Conservation (phyloP, 2,329 filamentous ascomycete species). For the Bipolaris victoriae region DNA sequence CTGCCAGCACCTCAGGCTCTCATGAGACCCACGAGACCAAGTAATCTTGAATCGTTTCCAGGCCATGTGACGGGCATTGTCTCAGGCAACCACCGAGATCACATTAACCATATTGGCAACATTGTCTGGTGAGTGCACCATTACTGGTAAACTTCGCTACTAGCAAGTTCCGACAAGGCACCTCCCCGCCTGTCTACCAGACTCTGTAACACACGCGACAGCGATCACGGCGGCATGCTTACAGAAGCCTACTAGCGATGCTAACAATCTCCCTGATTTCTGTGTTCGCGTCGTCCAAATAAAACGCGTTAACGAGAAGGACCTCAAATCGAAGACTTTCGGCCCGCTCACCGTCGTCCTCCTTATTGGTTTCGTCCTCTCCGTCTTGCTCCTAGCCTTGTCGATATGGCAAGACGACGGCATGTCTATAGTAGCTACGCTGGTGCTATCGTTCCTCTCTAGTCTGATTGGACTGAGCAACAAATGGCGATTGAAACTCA, state of each 20-base stretch:
- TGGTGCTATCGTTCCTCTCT: conserved; percentile 57
- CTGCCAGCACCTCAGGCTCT: conserved; percentile 59
- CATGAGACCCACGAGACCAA: conserved; percentile 54
- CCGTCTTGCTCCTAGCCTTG: conserved; percentile 51
- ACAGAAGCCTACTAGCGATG: conserved; percentile 34
- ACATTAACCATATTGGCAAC: conserved; percentile 58
- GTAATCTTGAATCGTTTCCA: conserved; percentile 49
- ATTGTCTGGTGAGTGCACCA: conserved; percentile 50
- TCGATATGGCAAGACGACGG: conserved; percentile 56
- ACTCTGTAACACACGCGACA: background rate
- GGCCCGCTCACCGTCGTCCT: conserved; percentile 56
- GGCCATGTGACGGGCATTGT: conserved; percentile 55
- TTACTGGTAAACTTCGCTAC: background rate
- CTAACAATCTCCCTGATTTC: conserved; percentile 44
- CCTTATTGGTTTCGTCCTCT: conserved; percentile 54
- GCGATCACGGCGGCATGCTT: background rate
- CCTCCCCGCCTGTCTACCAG: conserved; percentile 15
- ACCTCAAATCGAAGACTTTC: conserved; percentile 53
- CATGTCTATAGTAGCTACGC: conserved; percentile 57
- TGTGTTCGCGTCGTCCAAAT: conserved; percentile 52
- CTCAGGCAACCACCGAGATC: conserved; percentile 55
- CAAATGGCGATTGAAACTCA: conserved; percentile 56
- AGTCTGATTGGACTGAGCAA: conserved; percentile 58
- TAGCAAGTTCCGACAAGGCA: conserved; percentile 1
- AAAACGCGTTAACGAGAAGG: conserved; percentile 35